Evolutionary conservation across 768 basidiomycete genomes (phyloP).

Genomic region (Mycena kentingensis): DNA sequence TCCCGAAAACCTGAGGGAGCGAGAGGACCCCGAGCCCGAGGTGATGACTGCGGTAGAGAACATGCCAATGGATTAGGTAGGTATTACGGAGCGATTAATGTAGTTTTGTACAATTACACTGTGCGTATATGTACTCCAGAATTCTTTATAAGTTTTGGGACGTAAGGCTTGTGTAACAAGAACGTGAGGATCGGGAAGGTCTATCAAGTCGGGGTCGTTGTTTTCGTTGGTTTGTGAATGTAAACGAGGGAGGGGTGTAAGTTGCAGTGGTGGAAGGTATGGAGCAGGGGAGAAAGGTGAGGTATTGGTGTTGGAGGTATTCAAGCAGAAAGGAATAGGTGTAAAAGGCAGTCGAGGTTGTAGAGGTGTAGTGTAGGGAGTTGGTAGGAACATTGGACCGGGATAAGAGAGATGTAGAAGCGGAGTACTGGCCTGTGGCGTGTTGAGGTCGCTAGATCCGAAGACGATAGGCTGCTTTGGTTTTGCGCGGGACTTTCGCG

Average conservation of each 20-base stretch:
- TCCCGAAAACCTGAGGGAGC: neutral
- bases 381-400: neutral
- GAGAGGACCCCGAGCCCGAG: neutral
- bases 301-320: neutral
- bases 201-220: neutral
- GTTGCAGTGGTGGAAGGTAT: neutral
- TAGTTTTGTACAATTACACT: neutral
- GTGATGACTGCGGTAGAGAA: too few relatives aligned
- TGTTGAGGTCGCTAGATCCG: neutral
- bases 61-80: neutral
- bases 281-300: neutral
- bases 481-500: conserved; percentile 3
- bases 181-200: neutral
- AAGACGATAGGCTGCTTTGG: neutral
- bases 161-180: neutral
- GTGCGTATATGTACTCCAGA: neutral
- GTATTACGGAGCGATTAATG: neutral
- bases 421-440: neutral
- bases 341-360: neutral
- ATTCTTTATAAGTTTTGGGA: neutral
- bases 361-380: neutral
- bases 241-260: neutral
- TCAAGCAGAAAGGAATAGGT: neutral
- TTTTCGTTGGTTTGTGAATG: neutral
- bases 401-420: neutral